Conservation (phyloP, 768 basidiomycete species). For the Lactarius tabidus region DNA sequence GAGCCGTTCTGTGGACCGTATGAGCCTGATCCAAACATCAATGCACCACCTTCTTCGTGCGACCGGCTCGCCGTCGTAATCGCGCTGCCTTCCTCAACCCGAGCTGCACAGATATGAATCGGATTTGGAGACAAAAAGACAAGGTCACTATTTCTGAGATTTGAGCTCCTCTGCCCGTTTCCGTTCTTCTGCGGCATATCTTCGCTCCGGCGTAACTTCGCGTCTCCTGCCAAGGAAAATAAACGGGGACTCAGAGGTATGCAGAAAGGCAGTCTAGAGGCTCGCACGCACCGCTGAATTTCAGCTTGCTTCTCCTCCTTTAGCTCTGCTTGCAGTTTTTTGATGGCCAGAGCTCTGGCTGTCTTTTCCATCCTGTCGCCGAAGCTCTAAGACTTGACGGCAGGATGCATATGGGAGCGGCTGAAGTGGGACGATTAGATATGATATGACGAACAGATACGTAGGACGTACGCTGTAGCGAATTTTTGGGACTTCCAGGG, state of each 20-base stretch:
- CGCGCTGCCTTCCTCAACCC: constrained; percentile 75
- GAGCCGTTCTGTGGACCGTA: constrained; percentile 24
- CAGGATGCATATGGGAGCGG: constrained; percentile 62
- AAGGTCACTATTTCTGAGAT: constrained; percentile 45
- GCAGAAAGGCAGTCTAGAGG: neutral
- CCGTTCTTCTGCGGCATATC: constrained; percentile 69
- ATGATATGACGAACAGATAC: constrained; percentile 27
- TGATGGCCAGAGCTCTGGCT: constrained; percentile 61
- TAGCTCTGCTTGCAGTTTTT: constrained; percentile 67
- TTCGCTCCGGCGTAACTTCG: constrained; percentile 66
- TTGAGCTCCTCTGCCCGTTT: constrained; percentile 59
- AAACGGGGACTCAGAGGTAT: neutral
- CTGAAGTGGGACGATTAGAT: constrained; percentile 36
- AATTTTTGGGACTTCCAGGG: constrained; percentile 55
- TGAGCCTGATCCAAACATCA: constrained; percentile 34
- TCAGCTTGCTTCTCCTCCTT: constrained; percentile 75
- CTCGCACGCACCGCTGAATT: constrained; percentile 53
- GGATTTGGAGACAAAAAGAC: constrained; percentile 7
- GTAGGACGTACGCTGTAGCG: constrained; percentile 44
- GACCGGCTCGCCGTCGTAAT: constrained; percentile 65
- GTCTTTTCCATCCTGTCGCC: constrained; percentile 66
- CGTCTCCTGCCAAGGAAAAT: constrained; percentile 44
- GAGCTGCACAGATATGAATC: constrained; percentile 48
- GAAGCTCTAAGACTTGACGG: constrained; percentile 64
- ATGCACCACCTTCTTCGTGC: constrained; percentile 78